Percentiles rank a stretch among this genome's conserved stretches.
These are phyloP conservation scores for Hypoxylon sp. DNA, from an alignment of 2,329 filamentous ascomycete species.

Conservation along the genomic window DNA sequence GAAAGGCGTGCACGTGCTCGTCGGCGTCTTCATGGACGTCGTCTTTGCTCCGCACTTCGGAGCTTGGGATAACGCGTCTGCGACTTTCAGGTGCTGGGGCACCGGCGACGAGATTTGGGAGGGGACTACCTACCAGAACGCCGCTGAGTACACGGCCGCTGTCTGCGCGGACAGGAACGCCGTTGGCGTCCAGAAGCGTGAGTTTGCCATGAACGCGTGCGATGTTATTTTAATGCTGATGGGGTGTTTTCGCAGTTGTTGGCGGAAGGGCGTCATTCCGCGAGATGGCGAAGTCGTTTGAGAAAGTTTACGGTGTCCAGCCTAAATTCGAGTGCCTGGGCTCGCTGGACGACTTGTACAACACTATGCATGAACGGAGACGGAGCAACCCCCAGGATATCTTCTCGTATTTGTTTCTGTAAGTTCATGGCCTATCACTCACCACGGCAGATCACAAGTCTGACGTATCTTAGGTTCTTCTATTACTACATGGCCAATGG, in stretches of 20 bases:
- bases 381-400: slow-evolving; percentile 17
- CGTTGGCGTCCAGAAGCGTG: slow-evolving; percentile 20
- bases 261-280: slow-evolving; percentile 17
- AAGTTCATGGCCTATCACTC: not conserved
- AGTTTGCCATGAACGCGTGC: not conserved
- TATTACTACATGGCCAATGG: slow-evolving; percentile 32
- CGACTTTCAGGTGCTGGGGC: slow-evolving; percentile 52
- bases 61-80: slow-evolving; percentile 40
- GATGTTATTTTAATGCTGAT: not conserved
- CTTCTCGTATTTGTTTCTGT: slow-evolving; percentile 31
- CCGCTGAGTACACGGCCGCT: slow-evolving; percentile 53
- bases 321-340: slow-evolving; percentile 30
- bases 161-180: slow-evolving; percentile 39
- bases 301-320: slow-evolving; percentile 29
- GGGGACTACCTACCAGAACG: slow-evolving; percentile 53
- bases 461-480: slow-evolving; percentile 27
- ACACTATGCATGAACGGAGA: slow-evolving; percentile 23
- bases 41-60: slow-evolving; percentile 47
- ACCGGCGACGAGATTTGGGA: slow-evolving; percentile 54
- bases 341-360: slow-evolving; percentile 30
- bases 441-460: not conserved
- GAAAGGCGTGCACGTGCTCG: slow-evolving; percentile 56
- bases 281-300: slow-evolving; percentile 28
- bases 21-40: slow-evolving; percentile 54
- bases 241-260: slow-evolving; percentile 14